phyloP scores from a whole-genome alignment of 116 monocot genomes.

The Phalaenopsis hybrid region DNA sequence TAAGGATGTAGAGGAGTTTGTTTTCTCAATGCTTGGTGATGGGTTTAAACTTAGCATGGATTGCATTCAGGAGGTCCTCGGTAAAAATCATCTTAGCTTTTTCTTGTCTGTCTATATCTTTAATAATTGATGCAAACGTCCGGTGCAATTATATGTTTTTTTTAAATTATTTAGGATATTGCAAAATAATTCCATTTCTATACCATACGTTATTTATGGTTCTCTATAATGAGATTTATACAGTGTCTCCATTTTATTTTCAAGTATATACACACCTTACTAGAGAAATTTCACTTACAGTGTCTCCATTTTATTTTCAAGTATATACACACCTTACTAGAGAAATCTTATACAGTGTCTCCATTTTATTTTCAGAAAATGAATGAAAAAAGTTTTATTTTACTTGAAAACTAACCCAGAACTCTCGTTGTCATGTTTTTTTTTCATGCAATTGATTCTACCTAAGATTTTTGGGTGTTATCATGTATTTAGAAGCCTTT shows the following conservation, averaged over 20 bases:
- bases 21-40: conserved; percentile 78
- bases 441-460: too few relatives aligned
- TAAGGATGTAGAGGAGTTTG: conserved; percentile 52
- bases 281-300: neutral
- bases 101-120: neutral
- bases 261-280: neutral
- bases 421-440: neutral
- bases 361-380: neutral
- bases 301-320: too few relatives aligned
- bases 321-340: too few relatives aligned
- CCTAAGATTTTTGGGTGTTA: too few relatives aligned
- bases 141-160: neutral
- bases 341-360: too few relatives aligned
- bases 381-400: neutral
- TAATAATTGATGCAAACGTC: neutral
- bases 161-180: neutral
- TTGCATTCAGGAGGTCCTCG: conserved; percentile 52
- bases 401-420: neutral
- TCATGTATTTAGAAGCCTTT: too few relatives aligned
- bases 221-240: neutral
- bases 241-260: neutral
- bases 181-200: neutral
- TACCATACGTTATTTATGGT: neutral
- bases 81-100: conserved; percentile 28
- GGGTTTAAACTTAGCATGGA: conserved; percentile 69